Base-by-base conservation (phyloP, 495 filamentous ascomycete species). In the Bathelium albidoporum region DNA sequence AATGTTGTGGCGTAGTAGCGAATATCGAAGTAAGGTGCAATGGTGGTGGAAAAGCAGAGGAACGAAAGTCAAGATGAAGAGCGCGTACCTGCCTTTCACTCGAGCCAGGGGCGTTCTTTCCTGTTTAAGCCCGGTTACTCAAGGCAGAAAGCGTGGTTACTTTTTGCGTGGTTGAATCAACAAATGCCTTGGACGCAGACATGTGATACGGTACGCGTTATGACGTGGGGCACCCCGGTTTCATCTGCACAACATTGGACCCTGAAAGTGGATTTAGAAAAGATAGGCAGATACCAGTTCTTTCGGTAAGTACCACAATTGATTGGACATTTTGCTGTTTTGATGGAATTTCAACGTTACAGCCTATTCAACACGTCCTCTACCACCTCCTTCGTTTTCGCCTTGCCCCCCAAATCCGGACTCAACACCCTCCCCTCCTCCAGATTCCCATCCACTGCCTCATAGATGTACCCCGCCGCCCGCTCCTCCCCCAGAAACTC, bases 391-490 rank as follows among this genome's bases (percentile, higher is more conserved):
- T 90, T 83, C 18, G 94, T 99, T 58, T 81, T 86, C 52, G 93
- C 90, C 68, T 80, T 89, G 20, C 94, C 94, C 32, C 95, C 94
- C 73, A 99, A 81, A 73, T 99, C 94, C 2, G 94, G 94, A 67
- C 84, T 94, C 66, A 97, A 75, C 67, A 89, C 78, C 78, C 80
- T 85, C 60, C 84, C 91, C 67, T 91, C 92, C 72, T 89, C 86
- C 58, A 99, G 77, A 77, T 92, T 96, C 34, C 77, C 91, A 77
- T 99, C 95, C 49, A 97, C 92, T 32, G 93, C 95, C 62, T 83
- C 77, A 72, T 97, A 95, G 65, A 99, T 92, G 80, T 80, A 85
- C 11, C 86, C 90, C 11, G 94, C 95, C 18, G 94, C 94, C 65
- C 82, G 79, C 73, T 88, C 85, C 80, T 96, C 87, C 24, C 87